Evolutionary conservation across 768 basidiomycete genomes (phyloP), one percentile per base, ranked within the genome.

Genomic region (Amanita pseudoporphyria): DNA sequence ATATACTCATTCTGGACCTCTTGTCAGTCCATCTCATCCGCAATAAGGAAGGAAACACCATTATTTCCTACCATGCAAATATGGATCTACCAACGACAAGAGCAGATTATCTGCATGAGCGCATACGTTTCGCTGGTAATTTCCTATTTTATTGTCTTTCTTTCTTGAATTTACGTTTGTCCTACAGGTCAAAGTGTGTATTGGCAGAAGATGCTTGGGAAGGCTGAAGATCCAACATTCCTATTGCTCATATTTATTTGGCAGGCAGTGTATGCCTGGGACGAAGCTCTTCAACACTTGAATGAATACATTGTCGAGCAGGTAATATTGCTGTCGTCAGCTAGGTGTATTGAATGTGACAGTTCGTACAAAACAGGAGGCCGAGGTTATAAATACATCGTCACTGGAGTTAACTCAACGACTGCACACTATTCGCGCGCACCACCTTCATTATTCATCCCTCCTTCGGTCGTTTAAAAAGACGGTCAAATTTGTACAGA

Each of bases 211-310:
- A 66, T 71, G 28, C 65, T 71, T 44, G 54, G 58, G 54, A 64
- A 62, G 39, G 69, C 73, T 1, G 61, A 62, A 2, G 80, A 81
- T 55, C 77, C 78, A 0, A 81, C 80, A 0, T 78, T 81, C 49
- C 54, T 79, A 0, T 62, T 81, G 22, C 57, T 82, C 19, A 68
- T 74, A 6, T 70, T 72, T 35, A 60, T 81, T 28, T 81, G 79
- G 80, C 76, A 81, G 45, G 73, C 78, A 3, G 53, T 81, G 52
- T 82, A 81, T 55, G 74, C 75, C 0, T 82, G 78, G 78, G 79
- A 82, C 52, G 71, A 81, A 57, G 69, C 78, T 0, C 58, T 81
- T 3, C 79, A 80, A 53, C 62, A 64, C 36, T 61, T 81, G 13
- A 79, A 79, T 47, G 54, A 63, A 1, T 72, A 79, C 54, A 71